These are phyloP conservation scores for Aaosphaeria arxii DNA, from an alignment of 2,329 filamentous ascomycete species.

Conservation along the genomic window DNA sequence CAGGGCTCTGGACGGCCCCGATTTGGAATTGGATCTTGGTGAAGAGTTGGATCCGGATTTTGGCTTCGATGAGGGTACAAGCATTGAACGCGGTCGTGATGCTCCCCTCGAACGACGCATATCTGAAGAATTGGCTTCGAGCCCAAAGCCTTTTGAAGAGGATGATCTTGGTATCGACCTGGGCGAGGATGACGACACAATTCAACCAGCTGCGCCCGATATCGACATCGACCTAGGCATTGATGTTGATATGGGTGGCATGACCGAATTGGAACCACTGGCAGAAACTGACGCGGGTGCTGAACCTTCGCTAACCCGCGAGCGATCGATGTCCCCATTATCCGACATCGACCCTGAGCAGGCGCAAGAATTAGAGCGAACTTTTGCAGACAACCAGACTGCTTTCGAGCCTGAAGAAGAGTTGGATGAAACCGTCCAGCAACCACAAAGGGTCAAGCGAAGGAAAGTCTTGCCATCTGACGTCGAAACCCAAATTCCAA, in stretches of 20 bases:
- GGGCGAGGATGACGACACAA: slow-evolving; percentile 29
- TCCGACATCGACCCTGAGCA: slow-evolving; percentile 52
- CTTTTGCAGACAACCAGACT: slow-evolving; percentile 43
- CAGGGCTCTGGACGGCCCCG: slow-evolving; percentile 55
- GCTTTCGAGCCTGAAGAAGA: slow-evolving; percentile 43
- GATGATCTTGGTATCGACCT: slow-evolving; percentile 49
- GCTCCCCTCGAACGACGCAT: slow-evolving; percentile 58
- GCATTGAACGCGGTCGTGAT: slow-evolving; percentile 87
- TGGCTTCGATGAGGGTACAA: slow-evolving; percentile 45
- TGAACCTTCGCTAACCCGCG: slow-evolving; percentile 44
- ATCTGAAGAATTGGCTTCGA: slow-evolving; percentile 30
- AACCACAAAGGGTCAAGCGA: slow-evolving; percentile 72
- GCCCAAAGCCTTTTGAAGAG: slow-evolving; percentile 54
- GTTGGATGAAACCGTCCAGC: slow-evolving; percentile 52
- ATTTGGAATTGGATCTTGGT: slow-evolving; percentile 16
- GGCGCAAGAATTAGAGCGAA: slow-evolving; percentile 64
- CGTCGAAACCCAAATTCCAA: slow-evolving; percentile 72
- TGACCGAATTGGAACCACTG: slow-evolving; percentile 46
- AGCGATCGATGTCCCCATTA: slow-evolving; percentile 52
- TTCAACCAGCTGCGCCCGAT: slow-evolving; percentile 16
- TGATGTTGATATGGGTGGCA: slow-evolving; percentile 42
- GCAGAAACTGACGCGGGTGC: slow-evolving; percentile 36
- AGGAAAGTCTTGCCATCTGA: slow-evolving; percentile 83
- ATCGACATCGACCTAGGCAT: slow-evolving; percentile 12
- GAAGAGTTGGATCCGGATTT: background rate